These are phyloP conservation scores for Mycena chlorophos DNA, from an alignment of 768 basidiomycete species.

Conservation along the genomic window DNA sequence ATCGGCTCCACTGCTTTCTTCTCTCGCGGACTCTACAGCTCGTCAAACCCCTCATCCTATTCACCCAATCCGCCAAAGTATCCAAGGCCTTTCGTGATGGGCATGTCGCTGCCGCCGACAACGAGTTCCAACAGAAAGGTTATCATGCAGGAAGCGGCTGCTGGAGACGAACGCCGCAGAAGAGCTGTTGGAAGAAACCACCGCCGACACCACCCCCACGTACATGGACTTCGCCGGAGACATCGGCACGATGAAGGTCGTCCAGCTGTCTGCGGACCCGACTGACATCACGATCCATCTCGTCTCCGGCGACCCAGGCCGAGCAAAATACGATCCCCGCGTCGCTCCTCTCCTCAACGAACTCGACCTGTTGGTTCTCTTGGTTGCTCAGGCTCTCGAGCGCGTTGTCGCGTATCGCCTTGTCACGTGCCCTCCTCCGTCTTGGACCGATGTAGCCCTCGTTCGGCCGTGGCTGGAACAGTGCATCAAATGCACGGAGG, in stretches of 20 bases:
- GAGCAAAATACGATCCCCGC: not conserved
- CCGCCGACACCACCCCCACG: no score
- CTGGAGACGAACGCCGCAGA: no score
- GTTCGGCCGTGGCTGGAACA: not conserved
- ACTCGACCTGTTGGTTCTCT: not conserved
- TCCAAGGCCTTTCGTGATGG: no score
- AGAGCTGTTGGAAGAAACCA: no score
- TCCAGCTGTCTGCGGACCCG: not conserved
- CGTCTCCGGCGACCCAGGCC: not conserved
- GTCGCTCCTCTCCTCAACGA: not conserved
- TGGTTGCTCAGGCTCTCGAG: not conserved
- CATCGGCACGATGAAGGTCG: not conserved
- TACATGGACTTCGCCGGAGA: not conserved
- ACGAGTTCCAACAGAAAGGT: no score
- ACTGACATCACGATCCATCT: not conserved
- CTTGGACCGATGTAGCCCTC: not conserved
- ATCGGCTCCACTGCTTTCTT: no score
- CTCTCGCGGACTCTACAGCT: no score
- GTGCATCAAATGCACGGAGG: not conserved
- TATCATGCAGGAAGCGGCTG: no score
- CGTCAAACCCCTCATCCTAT: no score
- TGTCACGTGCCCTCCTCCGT: no score
- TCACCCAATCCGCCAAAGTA: no score
- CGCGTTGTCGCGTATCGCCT: not conserved
- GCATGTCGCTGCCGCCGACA: no score